Evolutionary conservation across 257 asterid genomes (phyloP).

Genomic region (Jacaranda copaia): DNA sequence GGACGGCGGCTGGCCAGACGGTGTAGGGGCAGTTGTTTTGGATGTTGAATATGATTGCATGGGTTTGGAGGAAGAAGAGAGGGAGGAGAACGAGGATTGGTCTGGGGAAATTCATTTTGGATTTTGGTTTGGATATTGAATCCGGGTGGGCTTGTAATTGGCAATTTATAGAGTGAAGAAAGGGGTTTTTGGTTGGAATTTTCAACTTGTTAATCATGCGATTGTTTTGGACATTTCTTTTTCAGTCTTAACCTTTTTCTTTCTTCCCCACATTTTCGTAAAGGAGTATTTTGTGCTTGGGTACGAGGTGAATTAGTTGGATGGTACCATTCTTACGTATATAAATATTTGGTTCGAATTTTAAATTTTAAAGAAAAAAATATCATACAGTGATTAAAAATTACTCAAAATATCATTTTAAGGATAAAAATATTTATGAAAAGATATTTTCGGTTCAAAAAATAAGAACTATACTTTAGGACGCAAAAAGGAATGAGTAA

Average conservation of each 20-base stretch:
- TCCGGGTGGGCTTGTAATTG: neutral
- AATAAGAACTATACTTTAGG: too few species aligned
- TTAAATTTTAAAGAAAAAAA: too few species aligned
- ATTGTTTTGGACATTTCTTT: neutral
- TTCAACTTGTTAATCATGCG: neutral
- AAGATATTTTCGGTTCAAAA: too few species aligned
- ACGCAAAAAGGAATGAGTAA: too few species aligned
- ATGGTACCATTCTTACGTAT: too few species aligned
- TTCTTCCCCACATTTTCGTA: neutral
- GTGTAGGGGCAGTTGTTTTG: constrained; percentile 68
- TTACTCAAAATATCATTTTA: too few species aligned
- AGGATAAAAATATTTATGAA: too few species aligned
- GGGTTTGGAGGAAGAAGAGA: constrained; percentile 44
- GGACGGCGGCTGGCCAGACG: constrained; percentile 64
- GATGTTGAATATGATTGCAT: constrained; percentile 51
- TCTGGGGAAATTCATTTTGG: constrained; percentile 38
- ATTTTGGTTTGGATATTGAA: neutral
- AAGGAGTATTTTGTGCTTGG: too few species aligned
- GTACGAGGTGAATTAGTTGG: too few species aligned
- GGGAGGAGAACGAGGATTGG: constrained; percentile 21
- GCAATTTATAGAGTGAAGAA: neutral
- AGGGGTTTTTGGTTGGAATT: neutral
- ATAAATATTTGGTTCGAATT: too few species aligned
- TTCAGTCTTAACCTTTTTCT: neutral
- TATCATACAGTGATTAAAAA: too few species aligned